phyloP scores from a whole-genome alignment of 139 green algal genomes.

The Picochlorum sp. region DNA sequence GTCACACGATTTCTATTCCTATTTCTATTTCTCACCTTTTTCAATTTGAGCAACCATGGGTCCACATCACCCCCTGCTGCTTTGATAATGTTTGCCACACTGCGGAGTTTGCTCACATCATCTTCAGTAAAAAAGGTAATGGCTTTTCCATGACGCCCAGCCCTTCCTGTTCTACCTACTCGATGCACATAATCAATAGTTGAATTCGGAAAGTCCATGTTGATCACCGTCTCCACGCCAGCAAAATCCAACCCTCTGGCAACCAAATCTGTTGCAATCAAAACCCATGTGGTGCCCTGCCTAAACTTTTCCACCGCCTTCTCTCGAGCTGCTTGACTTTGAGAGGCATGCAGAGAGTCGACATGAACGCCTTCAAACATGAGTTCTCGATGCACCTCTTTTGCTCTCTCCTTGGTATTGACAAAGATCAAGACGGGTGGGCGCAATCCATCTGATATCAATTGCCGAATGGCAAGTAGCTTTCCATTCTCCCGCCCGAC shows the following conservation, averaged over 20 bases:
- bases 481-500: slow-evolving; percentile 87
- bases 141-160: slow-evolving; percentile 43
- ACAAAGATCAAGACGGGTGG: slow-evolving; percentile 91
- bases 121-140: slow-evolving; percentile 84
- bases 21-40: slow-evolving; percentile 31
- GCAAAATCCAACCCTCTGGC: slow-evolving; percentile 70
- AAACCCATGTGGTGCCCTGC: slow-evolving; percentile 68
- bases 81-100: slow-evolving; percentile 64
- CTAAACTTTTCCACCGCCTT: slow-evolving; percentile 73
- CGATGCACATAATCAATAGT: slow-evolving; percentile 89
- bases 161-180: slow-evolving; percentile 72
- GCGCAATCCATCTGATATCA: slow-evolving; percentile 65
- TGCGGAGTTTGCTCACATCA: slow-evolving; percentile 52
- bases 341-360: slow-evolving; percentile 73
- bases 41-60: slow-evolving; percentile 68
- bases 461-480: slow-evolving; percentile 81
- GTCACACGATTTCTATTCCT: slow-evolving; percentile 5
- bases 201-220: slow-evolving; percentile 87
- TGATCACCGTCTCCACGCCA: slow-evolving; percentile 87
- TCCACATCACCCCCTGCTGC: slow-evolving; percentile 57
- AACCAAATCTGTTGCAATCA: slow-evolving; percentile 93
- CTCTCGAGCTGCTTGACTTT: slow-evolving; percentile 44
- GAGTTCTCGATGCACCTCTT: slow-evolving; percentile 74
- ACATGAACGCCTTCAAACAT: slow-evolving; percentile 73
- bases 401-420: slow-evolving; percentile 74